Conservation (phyloP, 1,284 basidiomycete species). For the Ganoderma resinaceum region DNA sequence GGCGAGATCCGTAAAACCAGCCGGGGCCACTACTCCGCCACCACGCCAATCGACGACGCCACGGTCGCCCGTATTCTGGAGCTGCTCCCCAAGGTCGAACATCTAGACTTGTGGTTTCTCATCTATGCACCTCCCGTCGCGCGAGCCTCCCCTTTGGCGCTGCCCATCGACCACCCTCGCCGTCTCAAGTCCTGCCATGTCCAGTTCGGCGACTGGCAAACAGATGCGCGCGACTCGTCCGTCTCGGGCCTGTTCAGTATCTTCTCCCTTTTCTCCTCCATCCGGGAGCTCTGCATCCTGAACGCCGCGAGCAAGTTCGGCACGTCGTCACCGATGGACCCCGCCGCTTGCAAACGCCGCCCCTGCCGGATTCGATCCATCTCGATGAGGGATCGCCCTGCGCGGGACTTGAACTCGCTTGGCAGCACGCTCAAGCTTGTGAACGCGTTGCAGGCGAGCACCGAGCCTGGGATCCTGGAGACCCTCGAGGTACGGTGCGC, state of each 20-base stretch:
- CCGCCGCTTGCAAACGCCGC: neutral
- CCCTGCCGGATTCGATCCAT: neutral
- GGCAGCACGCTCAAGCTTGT: neutral
- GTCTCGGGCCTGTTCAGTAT: neutral
- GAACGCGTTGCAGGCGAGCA: neutral
- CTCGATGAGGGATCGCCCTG: neutral
- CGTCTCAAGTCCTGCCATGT: neutral
- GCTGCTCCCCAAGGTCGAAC: neutral
- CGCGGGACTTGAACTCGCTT: neutral
- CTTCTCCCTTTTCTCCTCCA: neutral
- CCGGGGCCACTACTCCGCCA: neutral
- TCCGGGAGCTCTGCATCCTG: neutral
- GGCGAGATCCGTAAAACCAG: neutral
- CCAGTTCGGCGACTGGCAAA: neutral
- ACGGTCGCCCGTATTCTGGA: neutral
- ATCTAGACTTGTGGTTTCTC: neutral
- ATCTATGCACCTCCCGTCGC: neutral
- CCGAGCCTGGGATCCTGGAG: neutral
- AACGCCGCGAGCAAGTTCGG: neutral
- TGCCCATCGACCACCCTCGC: neutral
- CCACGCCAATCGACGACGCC: neutral
- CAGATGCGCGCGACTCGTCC: neutral
- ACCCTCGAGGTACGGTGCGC: neutral
- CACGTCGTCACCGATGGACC: neutral
- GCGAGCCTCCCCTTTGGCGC: neutral